Base-by-base conservation (phyloP, 192 early-diverging fungal species). In the Coemansia sp. region DNA sequence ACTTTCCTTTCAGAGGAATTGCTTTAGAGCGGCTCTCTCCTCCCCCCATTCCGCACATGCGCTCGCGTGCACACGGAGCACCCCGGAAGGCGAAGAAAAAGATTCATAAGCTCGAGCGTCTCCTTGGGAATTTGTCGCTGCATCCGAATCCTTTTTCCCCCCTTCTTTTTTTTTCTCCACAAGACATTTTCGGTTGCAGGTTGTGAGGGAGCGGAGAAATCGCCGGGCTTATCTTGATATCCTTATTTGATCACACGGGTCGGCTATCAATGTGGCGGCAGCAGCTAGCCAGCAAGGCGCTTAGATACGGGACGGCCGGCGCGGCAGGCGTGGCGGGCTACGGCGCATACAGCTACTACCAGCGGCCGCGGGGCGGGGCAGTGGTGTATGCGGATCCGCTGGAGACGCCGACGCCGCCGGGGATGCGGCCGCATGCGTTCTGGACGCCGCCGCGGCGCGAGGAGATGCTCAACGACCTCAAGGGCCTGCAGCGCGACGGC, bases 371-470 rank as follows among this genome's bases (percentile, higher is more conserved):
- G 29, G 34, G 38, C 17, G 17, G 46, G 19, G 29, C 21, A 50
- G 8, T 23, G 48, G 39, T 58, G 39, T 62, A 70, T 40, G 67
- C 74, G 1, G 74, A 77, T 25, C 62, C 58, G 12, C 62, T 77
- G 2, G 60, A 70, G 38, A 63, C 62, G 27, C 39, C 66, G 23
- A 53, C 74, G 2, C 41, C 41, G 50, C 62, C 67, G 1, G 61
- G 57, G 2, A 70, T 59, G 45, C 78, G 79, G 27, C 80, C 83
- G n/a, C 81, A 81, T 17, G 81, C 81, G 22, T 84, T 87, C 70
- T 90, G 88, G 88, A 74, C 83, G 4, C 83, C 85, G 21, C 89
- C 89, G 34, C 83, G 82, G 34, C 84, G 89, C 27, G 60, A 76
- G 15, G 84, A 88, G 45, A 87, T 90, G 86, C 34, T 89, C 38